Base-by-base conservation (phyloP, 768 basidiomycete genomes). In the Mycena metata region DNA sequence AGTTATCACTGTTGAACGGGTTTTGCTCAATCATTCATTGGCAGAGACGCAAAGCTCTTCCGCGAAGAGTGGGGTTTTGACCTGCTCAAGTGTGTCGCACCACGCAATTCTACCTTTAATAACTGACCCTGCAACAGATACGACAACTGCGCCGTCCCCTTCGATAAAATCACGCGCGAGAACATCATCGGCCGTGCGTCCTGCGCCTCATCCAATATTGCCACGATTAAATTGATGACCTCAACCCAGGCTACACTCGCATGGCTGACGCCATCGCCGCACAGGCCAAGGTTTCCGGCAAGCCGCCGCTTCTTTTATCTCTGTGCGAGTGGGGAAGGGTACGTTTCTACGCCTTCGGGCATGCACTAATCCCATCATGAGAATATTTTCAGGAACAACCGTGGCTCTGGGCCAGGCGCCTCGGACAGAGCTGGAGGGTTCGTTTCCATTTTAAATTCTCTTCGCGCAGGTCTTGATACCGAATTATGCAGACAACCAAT, bases 311-410 rank as follows among this genome's bases (percentile, higher is more conserved):
- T 30, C 75, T 89, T 43, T 83, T 88, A 67, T 90, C 90, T 19
- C 74, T 91, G 19, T 91, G 90, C 75, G 83, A 91, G 72, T 91
- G 90, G 90, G 90, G 90, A 51, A 79, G 84, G 73, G 90, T 91
- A 83, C 52, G 30, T 43, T 62, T 36, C 50, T 43, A 6, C 55
- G 51, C 11, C 41, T 24, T 41, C 13, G 30, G 30, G 3, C 30
- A 39, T 33, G 54, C 58, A 51, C 24, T 26, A 60, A 58, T 35
- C 50, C 63, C 57, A 19, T 21, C 30, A 30, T 57, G 33, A 61
- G n/a, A 12, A 19, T 15, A 3, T 51, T 36, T 60, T n/a, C 68
- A 89, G 87, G 80, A 85, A 73, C 85, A 89, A 79, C 87, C 88
- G 0, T 90, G 88, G 89, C 64, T 86, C 6, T 91, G 90, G 90